Evolutionary conservation across 2,329 filamentous ascomycete genomes (phyloP).

Genomic region (Paracamarosporium sp.): DNA sequence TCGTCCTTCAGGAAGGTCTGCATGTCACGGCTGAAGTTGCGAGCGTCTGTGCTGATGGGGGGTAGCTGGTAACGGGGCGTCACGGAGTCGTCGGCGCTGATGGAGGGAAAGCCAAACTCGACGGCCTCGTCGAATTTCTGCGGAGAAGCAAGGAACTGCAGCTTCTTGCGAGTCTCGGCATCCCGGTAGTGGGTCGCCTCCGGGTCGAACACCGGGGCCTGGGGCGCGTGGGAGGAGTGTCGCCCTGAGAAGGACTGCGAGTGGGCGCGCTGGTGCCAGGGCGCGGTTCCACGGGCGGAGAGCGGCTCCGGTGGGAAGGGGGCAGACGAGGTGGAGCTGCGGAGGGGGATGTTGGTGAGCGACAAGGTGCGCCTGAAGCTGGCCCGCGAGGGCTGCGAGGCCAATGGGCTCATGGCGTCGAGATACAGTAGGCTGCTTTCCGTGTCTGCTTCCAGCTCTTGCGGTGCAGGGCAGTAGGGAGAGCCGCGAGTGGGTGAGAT

Average conservation of each 20-base stretch:
- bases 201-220: slow-evolving; percentile 60
- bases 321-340: slow-evolving; percentile 56
- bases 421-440: slow-evolving; percentile 32
- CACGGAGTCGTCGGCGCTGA: slow-evolving; percentile 25
- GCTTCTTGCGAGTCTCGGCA: slow-evolving; percentile 83
- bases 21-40: slow-evolving; percentile 58
- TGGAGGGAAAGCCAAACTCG: slow-evolving; percentile 87
- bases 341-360: slow-evolving; percentile 70
- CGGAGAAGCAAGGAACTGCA: slow-evolving; percentile 86
- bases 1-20: slow-evolving; percentile 68
- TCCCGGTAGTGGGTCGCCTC: slow-evolving; percentile 86
- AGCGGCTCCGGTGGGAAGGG: slow-evolving; percentile 53
- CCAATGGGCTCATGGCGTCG: slow-evolving; percentile 31
- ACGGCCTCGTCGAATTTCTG: slow-evolving; percentile 96
- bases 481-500: slow-evolving; percentile 24
- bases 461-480: slow-evolving; percentile 9
- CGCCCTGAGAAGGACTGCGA: slow-evolving; percentile 37
- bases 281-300: slow-evolving; percentile 34
- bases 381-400: slow-evolving; percentile 13
- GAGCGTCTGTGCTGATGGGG: slow-evolving; percentile 45
- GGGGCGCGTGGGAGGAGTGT: slow-evolving; percentile 34
- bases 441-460: slow-evolving; percentile 25
- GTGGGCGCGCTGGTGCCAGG: slow-evolving; percentile 39
- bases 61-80: slow-evolving; percentile 37
- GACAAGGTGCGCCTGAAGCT: slow-evolving; percentile 77